Conservation (phyloP, 495 filamentous ascomycete species). For the Penicillium dipodomyicola region DNA sequence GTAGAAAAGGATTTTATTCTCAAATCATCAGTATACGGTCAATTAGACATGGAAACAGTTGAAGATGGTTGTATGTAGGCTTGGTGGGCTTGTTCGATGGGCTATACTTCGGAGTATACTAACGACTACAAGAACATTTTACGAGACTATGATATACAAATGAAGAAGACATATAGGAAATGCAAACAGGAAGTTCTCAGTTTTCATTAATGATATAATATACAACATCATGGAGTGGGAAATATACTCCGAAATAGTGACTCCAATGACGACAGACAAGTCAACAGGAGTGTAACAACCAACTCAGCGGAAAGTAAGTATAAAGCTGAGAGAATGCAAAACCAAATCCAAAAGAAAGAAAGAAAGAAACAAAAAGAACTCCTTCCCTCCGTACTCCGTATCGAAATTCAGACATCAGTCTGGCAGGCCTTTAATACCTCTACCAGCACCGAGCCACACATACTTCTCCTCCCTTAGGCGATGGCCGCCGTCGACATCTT, state of each 20-base stretch:
- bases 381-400: too few species aligned
- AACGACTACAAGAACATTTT: neutral
- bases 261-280: neutral
- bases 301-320: neutral
- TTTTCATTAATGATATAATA: neutral
- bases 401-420: neutral
- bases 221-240: neutral
- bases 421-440: slow-evolving; percentile 2
- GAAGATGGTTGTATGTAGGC: neutral
- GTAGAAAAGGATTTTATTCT: neutral
- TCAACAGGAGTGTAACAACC: neutral
- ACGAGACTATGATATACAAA: neutral
- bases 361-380: neutral
- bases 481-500: neutral
- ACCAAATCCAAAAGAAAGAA: neutral
- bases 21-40: neutral
- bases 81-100: neutral
- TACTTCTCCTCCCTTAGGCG: neutral
- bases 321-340: neutral
- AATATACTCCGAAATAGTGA: neutral
- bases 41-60: neutral
- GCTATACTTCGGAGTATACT: neutral
- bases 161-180: neutral
- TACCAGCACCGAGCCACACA: neutral
- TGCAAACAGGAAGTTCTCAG: neutral